phyloP scores from a whole-genome alignment of 768 basidiomycete species.

The Pisolithus microcarpus region DNA sequence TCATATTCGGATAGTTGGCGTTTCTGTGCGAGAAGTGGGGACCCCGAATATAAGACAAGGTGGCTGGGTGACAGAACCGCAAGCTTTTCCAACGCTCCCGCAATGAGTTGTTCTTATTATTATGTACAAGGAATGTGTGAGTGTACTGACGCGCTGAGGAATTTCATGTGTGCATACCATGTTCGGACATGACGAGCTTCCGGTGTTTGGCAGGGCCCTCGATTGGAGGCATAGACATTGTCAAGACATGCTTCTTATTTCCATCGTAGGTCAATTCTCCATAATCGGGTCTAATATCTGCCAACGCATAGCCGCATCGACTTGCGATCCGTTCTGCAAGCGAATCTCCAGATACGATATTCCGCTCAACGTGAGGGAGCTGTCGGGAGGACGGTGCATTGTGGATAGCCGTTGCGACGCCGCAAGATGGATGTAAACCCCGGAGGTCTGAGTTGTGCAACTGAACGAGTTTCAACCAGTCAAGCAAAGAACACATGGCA shows the following conservation, averaged over 20 bases:
- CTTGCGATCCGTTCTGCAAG: conserved; percentile 39
- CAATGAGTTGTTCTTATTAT: conserved; percentile 37
- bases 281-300: conserved; percentile 37
- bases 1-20: conserved; percentile 32
- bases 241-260: conserved; percentile 48
- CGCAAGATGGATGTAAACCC: conserved; percentile 44
- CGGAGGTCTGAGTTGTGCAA: conserved; percentile 74
- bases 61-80: conserved; percentile 48
- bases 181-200: conserved; percentile 41
- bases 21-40: conserved; percentile 33
- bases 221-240: conserved; percentile 45
- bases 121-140: not conserved
- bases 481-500: not conserved
- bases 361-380: conserved; percentile 48
- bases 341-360: conserved; percentile 23
- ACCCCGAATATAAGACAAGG: conserved; percentile 61
- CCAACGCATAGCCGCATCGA: conserved; percentile 46
- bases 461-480: conserved; percentile 29
- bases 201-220: conserved; percentile 37
- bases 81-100: conserved; percentile 42
- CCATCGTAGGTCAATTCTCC: conserved; percentile 29
- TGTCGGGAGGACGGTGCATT: conserved; percentile 51
- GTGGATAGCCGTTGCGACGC: conserved; percentile 40
- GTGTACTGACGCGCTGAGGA: not conserved
- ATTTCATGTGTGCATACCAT: conserved; percentile 38